These are phyloP conservation scores for Penicillium subrubescens DNA, from an alignment of 495 filamentous ascomycete species.

Conservation along the genomic window DNA sequence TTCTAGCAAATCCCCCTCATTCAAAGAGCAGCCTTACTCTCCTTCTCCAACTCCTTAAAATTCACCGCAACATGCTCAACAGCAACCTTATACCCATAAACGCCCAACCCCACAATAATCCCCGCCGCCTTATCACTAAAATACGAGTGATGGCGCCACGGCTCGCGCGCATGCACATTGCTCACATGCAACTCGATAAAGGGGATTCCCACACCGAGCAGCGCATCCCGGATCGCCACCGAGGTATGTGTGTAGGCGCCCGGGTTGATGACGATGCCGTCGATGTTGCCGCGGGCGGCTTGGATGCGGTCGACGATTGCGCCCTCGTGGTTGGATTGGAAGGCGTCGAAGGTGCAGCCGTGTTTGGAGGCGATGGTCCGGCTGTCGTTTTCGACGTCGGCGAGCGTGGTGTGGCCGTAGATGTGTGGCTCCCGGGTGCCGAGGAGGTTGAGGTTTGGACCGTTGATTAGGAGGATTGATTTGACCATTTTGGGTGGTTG, in stretches of 20 bases:
- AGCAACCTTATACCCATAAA: constrained; percentile 69
- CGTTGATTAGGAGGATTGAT: constrained; percentile 74
- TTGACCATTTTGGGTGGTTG: constrained; percentile 35
- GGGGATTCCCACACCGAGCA: constrained; percentile 63
- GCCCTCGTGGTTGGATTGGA: constrained; percentile 72
- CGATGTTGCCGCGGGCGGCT: constrained; percentile 51
- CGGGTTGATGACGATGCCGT: constrained; percentile 69
- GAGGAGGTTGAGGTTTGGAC: constrained; percentile 80
- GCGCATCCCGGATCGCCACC: constrained; percentile 67
- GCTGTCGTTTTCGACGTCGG: constrained; percentile 54
- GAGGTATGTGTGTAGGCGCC: constrained; percentile 70
- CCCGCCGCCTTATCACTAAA: constrained; percentile 71
- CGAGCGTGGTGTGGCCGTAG: constrained; percentile 66
- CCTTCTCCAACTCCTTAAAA: constrained; percentile 41
- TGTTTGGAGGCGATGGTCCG: constrained; percentile 44
- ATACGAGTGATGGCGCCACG: constrained; percentile 64
- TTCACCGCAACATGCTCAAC: constrained; percentile 60
- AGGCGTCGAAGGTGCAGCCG: constrained; percentile 46
- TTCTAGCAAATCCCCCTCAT: not conserved
- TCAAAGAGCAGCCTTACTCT: constrained; percentile 24
- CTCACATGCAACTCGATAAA: constrained; percentile 73
- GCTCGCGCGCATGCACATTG: constrained; percentile 68
- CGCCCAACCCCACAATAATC: constrained; percentile 68
- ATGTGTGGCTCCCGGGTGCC: constrained; percentile 71
- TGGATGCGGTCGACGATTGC: constrained; percentile 64